Conservation (phyloP, 345 rosid species). For the Lenwebbia sp. region DNA sequence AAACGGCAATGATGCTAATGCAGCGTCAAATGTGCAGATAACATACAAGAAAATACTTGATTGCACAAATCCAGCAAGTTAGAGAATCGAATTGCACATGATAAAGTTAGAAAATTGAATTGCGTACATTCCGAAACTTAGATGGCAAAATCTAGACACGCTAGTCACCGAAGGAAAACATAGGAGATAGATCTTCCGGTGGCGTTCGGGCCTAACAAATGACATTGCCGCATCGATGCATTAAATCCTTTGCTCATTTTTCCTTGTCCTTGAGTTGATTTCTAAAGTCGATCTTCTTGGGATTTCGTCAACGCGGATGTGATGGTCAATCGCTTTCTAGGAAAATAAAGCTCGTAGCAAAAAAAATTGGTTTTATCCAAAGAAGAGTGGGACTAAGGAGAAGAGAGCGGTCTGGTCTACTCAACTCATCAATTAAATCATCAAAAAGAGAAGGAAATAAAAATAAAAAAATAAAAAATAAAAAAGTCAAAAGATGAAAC, state of each 20-base stretch:
- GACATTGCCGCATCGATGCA: background rate
- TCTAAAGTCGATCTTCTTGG: background rate
- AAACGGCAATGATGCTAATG: background rate
- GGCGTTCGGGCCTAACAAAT: background rate
- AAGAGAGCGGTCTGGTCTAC: background rate
- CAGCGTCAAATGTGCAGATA: background rate
- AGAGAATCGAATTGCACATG: background rate
- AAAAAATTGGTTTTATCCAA: too few species aligned
- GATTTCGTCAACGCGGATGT: background rate
- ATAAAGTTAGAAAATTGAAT: background rate
- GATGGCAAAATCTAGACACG: too few species aligned
- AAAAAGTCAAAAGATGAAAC: background rate
- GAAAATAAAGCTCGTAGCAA: background rate
- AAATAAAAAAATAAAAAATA: too few species aligned
- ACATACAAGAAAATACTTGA: background rate
- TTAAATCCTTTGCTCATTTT: background rate
- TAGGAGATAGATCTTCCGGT: background rate
- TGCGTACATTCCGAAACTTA: accelerated
- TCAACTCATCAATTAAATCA: background rate
- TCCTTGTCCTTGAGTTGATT: background rate
- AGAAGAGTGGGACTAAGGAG: too few species aligned
- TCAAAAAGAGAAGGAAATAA: background rate
- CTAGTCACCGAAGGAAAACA: background rate
- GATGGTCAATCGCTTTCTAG: background rate
- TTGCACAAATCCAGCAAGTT: background rate